Evolutionary conservation across 768 basidiomycete species (phyloP).

Genomic region (Crepidotus variabilis): DNA sequence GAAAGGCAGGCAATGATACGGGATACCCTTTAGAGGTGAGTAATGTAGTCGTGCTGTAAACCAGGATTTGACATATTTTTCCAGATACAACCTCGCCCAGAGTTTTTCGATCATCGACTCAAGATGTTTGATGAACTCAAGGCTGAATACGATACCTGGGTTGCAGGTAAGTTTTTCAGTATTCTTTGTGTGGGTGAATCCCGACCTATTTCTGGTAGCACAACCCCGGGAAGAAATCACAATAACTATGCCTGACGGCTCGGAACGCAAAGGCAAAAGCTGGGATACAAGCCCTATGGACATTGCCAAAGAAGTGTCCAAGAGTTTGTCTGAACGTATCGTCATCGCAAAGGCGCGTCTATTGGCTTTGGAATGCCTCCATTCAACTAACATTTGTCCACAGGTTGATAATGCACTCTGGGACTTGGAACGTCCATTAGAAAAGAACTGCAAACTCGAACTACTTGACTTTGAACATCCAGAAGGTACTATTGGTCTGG

Average conservation of each 20-base stretch:
- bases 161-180: constrained; percentile 51
- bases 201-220: constrained; percentile 30
- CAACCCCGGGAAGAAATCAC: constrained; percentile 83
- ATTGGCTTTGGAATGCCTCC: neutral
- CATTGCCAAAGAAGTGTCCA: constrained; percentile 83
- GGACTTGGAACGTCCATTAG: constrained; percentile 96
- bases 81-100: constrained; percentile 79
- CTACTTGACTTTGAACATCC: constrained; percentile 90
- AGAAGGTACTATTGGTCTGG: constrained; percentile 51
- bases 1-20: constrained; percentile 32
- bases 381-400: neutral
- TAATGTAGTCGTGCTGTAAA: neutral
- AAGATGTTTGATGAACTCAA: constrained; percentile 87
- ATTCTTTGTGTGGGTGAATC: neutral
- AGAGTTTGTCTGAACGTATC: constrained; percentile 80
- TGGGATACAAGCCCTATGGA: constrained; percentile 96
- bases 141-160: constrained; percentile 75
- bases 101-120: constrained; percentile 86
- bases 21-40: constrained; percentile 65
- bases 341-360: constrained; percentile 88
- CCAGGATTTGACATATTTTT: neutral
- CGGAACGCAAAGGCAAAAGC: constrained; percentile 75
- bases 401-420: constrained; percentile 86
- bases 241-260: constrained; percentile 85
- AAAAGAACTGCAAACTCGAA: constrained; percentile 74